These are phyloP conservation scores for Saturnispora silvae DNA, from an alignment of 805 yeast species.

Conservation along the genomic window DNA sequence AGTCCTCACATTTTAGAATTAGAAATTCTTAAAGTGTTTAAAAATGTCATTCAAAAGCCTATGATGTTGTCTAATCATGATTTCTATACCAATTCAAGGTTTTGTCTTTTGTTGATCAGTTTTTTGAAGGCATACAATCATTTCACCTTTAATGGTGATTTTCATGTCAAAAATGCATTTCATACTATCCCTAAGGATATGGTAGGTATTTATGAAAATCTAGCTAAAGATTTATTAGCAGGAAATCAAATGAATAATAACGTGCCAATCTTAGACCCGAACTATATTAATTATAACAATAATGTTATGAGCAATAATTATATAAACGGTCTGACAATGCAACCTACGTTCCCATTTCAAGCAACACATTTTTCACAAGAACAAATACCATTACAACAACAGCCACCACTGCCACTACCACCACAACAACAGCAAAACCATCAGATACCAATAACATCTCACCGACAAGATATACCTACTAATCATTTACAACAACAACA, in stretches of 20 bases:
- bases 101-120: not conserved
- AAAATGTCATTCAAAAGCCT: not conserved
- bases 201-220: constrained; percentile 1
- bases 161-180: not conserved
- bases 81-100: constrained; percentile 2
- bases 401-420: not conserved
- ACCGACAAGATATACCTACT: no score
- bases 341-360: not conserved
- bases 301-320: not conserved
- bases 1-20: constrained; percentile 3
- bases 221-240: not conserved
- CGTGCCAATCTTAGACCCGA: not conserved
- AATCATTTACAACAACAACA: not conserved
- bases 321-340: no score
- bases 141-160: not conserved
- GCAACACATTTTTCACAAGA: not conserved
- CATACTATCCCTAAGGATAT: not conserved
- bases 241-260: not conserved
- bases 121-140: constrained; percentile 1
- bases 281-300: not conserved
- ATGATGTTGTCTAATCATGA: constrained; percentile 3
- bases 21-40: not conserved
- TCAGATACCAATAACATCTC: no score
- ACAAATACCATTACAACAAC: not conserved
- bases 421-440: not conserved